These are phyloP conservation scores for Malassezia yamatoensis DNA, from an alignment of 1,284 basidiomycete genomes.

Conservation along the genomic window DNA sequence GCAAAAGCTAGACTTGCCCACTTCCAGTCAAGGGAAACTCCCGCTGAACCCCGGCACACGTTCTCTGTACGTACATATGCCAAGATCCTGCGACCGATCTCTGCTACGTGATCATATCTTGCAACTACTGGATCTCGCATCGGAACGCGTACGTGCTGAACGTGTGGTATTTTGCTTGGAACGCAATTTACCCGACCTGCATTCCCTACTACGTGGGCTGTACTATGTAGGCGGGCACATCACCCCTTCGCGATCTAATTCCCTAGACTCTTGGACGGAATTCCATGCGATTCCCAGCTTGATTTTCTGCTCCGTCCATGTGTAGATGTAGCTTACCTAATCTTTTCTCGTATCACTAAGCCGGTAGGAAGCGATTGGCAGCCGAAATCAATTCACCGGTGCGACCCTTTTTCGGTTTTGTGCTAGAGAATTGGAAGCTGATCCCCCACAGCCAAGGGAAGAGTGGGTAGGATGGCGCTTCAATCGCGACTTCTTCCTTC, in stretches of 20 bases:
- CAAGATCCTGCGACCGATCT: constrained; percentile 20
- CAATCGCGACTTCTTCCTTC: constrained; percentile 31
- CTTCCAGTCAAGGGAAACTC: not conserved
- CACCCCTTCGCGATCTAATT: constrained; percentile 16
- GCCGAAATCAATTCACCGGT: not conserved
- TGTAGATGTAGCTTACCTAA: constrained; percentile 7
- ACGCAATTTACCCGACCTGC: constrained; percentile 23
- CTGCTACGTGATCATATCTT: constrained; percentile 34
- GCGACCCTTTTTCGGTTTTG: not conserved
- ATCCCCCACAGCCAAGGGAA: no score
- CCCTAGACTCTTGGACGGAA: constrained; percentile 5
- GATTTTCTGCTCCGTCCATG: constrained; percentile 3
- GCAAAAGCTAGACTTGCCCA: not conserved
- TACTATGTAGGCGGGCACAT: constrained; percentile 39
- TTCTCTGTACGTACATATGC: constrained; percentile 40
- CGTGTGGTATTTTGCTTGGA: constrained; percentile 33
- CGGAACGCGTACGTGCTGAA: constrained; percentile 28
- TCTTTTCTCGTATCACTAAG: not conserved
- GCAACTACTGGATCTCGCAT: constrained; percentile 32
- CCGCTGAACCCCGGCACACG: constrained; percentile 12
- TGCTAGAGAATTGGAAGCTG: no score
- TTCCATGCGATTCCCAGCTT: not conserved
- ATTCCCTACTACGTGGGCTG: constrained; percentile 30
- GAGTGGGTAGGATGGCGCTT: constrained; percentile 25
- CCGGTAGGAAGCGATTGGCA: not conserved